Conservation (phyloP, 2,329 filamentous ascomycete genomes). For the Stagonosporopsis tanaceti region DNA sequence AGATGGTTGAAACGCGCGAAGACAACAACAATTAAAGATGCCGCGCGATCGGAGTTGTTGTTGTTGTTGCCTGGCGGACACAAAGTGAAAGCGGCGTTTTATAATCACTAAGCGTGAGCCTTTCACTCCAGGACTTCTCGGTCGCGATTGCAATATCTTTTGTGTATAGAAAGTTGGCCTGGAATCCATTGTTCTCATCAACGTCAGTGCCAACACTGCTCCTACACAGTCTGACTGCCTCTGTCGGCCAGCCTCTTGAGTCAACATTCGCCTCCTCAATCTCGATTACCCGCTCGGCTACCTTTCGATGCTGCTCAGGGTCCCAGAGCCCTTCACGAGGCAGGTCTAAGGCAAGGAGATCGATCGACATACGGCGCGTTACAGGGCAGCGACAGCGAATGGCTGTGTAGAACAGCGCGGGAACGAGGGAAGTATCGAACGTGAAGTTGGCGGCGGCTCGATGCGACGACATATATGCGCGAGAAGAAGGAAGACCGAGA, state of each 20-base stretch:
- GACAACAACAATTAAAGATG: background rate
- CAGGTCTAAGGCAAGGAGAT: constrained; percentile 21
- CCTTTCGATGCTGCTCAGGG: constrained; percentile 22
- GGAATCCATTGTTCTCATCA: constrained; percentile 28
- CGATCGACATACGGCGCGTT: constrained; percentile 28
- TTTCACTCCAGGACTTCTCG: constrained; percentile 5
- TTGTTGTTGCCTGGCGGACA: background rate
- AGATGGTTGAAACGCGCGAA: background rate
- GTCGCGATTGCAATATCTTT: constrained; percentile 1
- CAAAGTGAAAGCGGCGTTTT: background rate
- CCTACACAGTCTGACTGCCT: constrained; percentile 25
- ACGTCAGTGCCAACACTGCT: constrained; percentile 28
- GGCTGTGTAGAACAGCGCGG: constrained; percentile 20
- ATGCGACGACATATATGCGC: too few relatives aligned
- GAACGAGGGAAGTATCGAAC: constrained; percentile 23
- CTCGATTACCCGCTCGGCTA: constrained; percentile 30
- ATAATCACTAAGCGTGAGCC: background rate
- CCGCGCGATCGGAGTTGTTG: background rate
- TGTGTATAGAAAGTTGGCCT: constrained; percentile 14
- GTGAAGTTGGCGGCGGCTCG: constrained; percentile 22
- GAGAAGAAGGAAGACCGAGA: background rate
- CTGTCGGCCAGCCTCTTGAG: constrained; percentile 27
- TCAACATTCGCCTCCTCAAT: constrained; percentile 34
- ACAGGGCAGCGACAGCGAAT: constrained; percentile 27
- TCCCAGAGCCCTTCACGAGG: constrained; percentile 35